These are phyloP conservation scores for Alternaria ethzedia DNA, from an alignment of 2,329 filamentous ascomycete genomes.

Conservation along the genomic window DNA sequence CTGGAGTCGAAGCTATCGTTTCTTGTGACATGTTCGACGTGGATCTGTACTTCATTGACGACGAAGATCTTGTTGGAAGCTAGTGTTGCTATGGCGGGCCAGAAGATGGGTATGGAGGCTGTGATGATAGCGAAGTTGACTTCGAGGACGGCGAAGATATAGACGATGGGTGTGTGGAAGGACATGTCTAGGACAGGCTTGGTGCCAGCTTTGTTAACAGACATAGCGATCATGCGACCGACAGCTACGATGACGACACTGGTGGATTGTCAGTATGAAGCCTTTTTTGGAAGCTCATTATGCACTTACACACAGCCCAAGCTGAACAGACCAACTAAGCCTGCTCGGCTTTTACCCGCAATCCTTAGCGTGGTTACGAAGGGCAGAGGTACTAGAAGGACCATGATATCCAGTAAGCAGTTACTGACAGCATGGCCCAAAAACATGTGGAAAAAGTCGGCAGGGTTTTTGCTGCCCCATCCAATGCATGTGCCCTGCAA, in stretches of 20 bases:
- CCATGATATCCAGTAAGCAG: constrained; percentile 41
- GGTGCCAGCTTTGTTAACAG: constrained; percentile 39
- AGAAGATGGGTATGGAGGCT: constrained; percentile 49
- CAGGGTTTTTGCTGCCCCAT: constrained; percentile 43
- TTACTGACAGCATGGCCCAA: constrained; percentile 40
- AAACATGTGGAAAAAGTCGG: constrained; percentile 37
- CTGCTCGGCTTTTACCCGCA: constrained; percentile 35
- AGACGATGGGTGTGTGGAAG: constrained; percentile 38
- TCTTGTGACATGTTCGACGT: constrained; percentile 30
- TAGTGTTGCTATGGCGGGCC: constrained; percentile 42
- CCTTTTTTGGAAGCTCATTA: constrained; percentile 17
- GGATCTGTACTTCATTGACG: constrained; percentile 48
- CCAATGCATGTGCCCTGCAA: constrained; percentile 38
- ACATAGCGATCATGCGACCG: constrained; percentile 38
- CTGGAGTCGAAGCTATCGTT: constrained; percentile 19
- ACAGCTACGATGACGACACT: constrained; percentile 39
- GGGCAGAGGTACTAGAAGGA: constrained; percentile 39
- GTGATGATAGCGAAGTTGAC: constrained; percentile 48
- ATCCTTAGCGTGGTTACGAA: constrained; percentile 42
- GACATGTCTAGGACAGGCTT: constrained; percentile 40
- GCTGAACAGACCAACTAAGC: constrained; percentile 39
- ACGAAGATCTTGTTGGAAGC: constrained; percentile 47
- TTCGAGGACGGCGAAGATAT: constrained; percentile 46
- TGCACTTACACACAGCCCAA: constrained; percentile 46
- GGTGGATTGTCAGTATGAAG: not conserved